Evolutionary conservation across 2,329 filamentous ascomycete genomes (phyloP), one percentile per base, ranked within the genome.

Genomic region (Drechslerella stenobrocha): DNA sequence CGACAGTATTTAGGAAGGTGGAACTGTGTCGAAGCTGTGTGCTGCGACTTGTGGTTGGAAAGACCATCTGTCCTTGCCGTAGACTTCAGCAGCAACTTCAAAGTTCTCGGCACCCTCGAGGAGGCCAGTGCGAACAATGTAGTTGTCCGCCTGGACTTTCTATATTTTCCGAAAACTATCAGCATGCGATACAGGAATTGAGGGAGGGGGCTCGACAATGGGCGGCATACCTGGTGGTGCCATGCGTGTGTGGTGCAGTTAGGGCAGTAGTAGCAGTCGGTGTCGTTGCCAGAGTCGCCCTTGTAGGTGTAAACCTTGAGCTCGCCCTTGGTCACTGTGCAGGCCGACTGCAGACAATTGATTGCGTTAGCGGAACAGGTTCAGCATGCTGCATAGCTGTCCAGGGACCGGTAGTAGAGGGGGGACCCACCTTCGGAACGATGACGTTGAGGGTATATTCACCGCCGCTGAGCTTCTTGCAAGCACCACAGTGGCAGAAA

Each of bases 211-310:
- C 20, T 48, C 18, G 37, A 18, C 13, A 20, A 18, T 1, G 35
- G 11, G 3, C 18, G 24, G 20, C 13, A 6, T 60, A 67, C 63
- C 63, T 69, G 64, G 52, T 69, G 53, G 52, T 69, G 64, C 45
- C 47, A 69, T 58, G 64, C 51, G 52, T 69, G 64, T 3, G 64
- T 23, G 11, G 64, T 69, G 57, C 64, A 69, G n/a, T 32, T 63
- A 9, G 52, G 46, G 57, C 64, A 69, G 40, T 63, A 53, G 52
- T 63, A 69, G 57, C 64, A 69, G 26, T 35, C 23, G 26, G 42
- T 45, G n/a, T 61, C 56, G 48, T 69, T 69, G 32, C 64, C 58
- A 24, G 64, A 69, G 37, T 69, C 64, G 18, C 45, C 64, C 47
- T 69, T 69, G 57, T 69, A 69, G 23, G 46, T 48, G 52, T 69